Conservation (phyloP, 306 rosid species). For the Cajanus cajan region DNA sequence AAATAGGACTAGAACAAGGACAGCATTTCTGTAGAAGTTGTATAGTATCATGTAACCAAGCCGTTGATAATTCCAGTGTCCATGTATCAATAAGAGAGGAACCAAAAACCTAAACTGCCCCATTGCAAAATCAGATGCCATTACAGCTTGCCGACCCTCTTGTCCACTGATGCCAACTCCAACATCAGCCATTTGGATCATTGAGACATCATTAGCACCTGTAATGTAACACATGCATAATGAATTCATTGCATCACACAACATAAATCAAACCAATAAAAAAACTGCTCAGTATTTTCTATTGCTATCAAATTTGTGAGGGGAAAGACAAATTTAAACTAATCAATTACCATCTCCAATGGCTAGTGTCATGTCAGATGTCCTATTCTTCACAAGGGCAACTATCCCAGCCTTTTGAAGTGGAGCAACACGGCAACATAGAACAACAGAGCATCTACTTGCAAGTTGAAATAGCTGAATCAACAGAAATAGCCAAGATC, state of each 20-base stretch:
- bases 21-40: conserved; percentile 93
- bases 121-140: conserved; percentile 98
- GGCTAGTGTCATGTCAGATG: conserved; percentile 91
- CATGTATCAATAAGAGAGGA: conserved; percentile 88
- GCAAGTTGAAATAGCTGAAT: conserved; percentile 78
- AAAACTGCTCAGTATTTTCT: not conserved
- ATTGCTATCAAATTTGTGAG: not conserved
- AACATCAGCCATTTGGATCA: conserved; percentile 99
- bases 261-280: not conserved
- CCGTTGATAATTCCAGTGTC: conserved; percentile 98
- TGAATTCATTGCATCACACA: not conserved
- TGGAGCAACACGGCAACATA: conserved; percentile 98
- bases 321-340: not conserved
- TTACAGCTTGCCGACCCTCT: conserved; percentile 98
- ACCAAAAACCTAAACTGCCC: conserved; percentile 92
- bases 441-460: conserved; percentile 79
- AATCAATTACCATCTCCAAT: conserved; percentile 81
- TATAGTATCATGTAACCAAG: conserved; percentile 93
- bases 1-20: conserved; percentile 83
- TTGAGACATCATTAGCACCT: conserved; percentile 98
- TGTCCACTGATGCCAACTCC: conserved; percentile 99
- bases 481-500: conserved; percentile 27
- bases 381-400: conserved; percentile 79
- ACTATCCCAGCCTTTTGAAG: conserved; percentile 92
- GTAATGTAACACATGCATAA: conserved; percentile 26